Evolutionary conservation across 164 flowering plant genomes (phyloP).

Genomic region (Piper longum): DNA sequence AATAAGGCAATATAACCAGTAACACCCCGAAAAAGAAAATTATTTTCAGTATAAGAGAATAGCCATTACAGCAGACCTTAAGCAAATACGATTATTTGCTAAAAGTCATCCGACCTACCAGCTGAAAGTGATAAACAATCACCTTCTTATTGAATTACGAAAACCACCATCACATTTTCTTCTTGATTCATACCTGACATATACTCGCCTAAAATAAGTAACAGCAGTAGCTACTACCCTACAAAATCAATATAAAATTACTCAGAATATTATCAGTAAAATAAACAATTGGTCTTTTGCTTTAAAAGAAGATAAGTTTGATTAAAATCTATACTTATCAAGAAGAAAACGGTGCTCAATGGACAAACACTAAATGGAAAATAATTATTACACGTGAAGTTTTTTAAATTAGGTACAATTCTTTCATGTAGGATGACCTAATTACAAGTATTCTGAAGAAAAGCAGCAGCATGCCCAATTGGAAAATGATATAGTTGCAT

Average conservation of each 20-base stretch:
- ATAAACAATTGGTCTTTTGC: too few relatives aligned
- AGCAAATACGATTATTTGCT: not conserved
- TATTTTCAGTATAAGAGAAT: not conserved
- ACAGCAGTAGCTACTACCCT: constrained; percentile 98
- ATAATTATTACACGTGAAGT: too few relatives aligned
- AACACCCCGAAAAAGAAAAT: not conserved
- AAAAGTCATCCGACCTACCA: too few relatives aligned
- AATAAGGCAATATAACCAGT: not conserved
- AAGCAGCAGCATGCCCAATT: too few relatives aligned
- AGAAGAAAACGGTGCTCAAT: too few relatives aligned
- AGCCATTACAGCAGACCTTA: not conserved
- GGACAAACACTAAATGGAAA: too few relatives aligned
- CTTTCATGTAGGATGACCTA: too few relatives aligned
- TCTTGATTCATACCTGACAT: constrained; percentile 48
- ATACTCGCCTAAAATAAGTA: constrained; percentile 92
- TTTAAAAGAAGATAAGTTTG: too few relatives aligned
- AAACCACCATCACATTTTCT: not conserved
- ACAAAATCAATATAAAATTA: constrained; percentile 16
- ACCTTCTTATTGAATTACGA: not conserved
- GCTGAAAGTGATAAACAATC: not conserved
- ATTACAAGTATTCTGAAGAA: too few relatives aligned
- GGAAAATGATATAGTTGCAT: too few relatives aligned
- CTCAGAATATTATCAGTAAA: not conserved
- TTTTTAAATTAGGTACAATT: too few relatives aligned
- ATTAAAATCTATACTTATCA: too few relatives aligned